Percentiles rank a stretch among this genome's conserved stretches.
These are phyloP conservation scores for Syncephalis plumigaleata DNA, from an alignment of 371 early-diverging fungal genomes.

Conservation along the genomic window DNA sequence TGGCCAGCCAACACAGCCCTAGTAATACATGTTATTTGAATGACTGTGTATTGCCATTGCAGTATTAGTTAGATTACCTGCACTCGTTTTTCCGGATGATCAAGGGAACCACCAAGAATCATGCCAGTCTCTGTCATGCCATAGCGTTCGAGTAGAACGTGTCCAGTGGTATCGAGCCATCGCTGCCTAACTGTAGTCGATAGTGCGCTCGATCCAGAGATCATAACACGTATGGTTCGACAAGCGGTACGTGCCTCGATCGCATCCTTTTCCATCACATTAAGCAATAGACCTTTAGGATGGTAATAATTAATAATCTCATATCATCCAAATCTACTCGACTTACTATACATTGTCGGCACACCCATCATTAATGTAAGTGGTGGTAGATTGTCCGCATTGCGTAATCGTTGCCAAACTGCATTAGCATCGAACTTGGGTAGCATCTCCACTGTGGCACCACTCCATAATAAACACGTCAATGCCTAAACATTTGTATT, in stretches of 20 bases:
- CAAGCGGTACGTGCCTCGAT: constrained; percentile 22
- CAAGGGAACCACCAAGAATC: constrained; percentile 54
- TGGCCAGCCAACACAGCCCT: constrained; percentile 63
- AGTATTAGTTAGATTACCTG: too few relatives aligned
- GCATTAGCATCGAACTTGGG: constrained; percentile 35
- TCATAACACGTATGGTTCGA: constrained; percentile 52
- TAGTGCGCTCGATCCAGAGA: constrained; percentile 62
- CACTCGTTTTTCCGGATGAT: constrained; percentile 19
- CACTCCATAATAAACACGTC: constrained; percentile 35
- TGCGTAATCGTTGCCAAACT: constrained; percentile 41
- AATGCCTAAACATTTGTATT: constrained; percentile 31
- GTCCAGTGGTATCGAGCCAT: constrained; percentile 54
- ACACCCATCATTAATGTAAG: constrained; percentile 75
- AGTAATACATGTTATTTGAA: background rate
- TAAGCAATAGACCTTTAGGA: background rate
- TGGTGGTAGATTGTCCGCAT: constrained; percentile 7
- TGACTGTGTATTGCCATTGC: constrained; percentile 57
- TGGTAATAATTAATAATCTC: constrained; percentile 1
- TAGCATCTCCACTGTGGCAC: constrained; percentile 62
- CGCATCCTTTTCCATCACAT: constrained; percentile 2
- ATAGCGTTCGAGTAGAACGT: constrained; percentile 61
- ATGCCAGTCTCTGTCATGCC: constrained; percentile 87
- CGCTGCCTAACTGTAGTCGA: constrained; percentile 36
- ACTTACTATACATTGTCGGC: constrained; percentile 61
- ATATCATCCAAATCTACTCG: background rate